These are phyloP conservation scores for Monosporascus sp. DNA, from an alignment of 2,329 filamentous ascomycete genomes.

Conservation along the genomic window DNA sequence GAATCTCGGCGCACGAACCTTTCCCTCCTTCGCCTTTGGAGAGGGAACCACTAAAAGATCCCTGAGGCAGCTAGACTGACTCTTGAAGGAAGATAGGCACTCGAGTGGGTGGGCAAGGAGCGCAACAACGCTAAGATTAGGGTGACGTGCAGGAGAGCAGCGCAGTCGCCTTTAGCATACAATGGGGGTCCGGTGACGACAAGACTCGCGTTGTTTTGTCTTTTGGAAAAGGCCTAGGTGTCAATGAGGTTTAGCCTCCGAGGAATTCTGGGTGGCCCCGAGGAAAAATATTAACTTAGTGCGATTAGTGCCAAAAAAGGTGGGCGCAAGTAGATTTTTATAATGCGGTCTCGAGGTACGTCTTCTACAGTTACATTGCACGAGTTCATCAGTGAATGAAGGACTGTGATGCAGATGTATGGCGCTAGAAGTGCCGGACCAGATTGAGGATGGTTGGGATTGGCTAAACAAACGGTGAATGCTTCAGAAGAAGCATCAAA, in stretches of 20 bases:
- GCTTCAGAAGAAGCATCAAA: neutral
- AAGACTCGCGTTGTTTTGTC: slow-evolving; percentile 14
- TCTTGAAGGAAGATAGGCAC: slow-evolving; percentile 9
- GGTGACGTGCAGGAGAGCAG: neutral
- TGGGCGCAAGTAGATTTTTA: slow-evolving; percentile 22
- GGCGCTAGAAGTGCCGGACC: neutral
- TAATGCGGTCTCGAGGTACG: slow-evolving; percentile 24
- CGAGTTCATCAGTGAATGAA: neutral
- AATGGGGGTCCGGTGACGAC: slow-evolving; percentile 14
- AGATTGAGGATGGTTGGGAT: neutral
- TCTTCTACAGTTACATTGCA: neutral
- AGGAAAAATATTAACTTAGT: slow-evolving; percentile 15
- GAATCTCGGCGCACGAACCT: slow-evolving; percentile 17
- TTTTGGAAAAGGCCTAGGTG: slow-evolving; percentile 13
- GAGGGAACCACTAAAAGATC: slow-evolving; percentile 17
- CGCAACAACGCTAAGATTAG: neutral
- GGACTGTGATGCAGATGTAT: neutral
- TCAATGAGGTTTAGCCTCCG: slow-evolving; percentile 14
- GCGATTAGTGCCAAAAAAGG: slow-evolving; percentile 24
- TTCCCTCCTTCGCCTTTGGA: neutral
- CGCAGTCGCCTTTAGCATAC: neutral
- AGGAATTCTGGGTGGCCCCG: slow-evolving; percentile 19
- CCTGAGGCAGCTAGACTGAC: slow-evolving; percentile 22
- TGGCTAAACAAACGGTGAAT: neutral
- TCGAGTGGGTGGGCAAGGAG: neutral